phyloP scores from a whole-genome alignment of 768 basidiomycete species.

The Multifurca ochricompacta region DNA sequence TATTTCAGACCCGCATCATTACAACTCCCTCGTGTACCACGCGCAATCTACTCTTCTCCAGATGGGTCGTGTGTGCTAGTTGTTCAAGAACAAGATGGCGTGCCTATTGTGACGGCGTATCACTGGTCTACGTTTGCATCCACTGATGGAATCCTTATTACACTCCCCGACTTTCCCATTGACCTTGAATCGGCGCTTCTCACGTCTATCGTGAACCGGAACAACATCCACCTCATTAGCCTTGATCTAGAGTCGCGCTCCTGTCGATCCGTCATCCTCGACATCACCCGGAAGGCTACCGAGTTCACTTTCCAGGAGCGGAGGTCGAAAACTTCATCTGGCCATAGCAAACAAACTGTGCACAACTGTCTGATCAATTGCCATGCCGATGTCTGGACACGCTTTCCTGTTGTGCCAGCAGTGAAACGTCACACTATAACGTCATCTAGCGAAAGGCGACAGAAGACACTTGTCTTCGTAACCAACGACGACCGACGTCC shows the following conservation, averaged over 20 bases:
- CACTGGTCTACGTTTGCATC: conserved; percentile 55
- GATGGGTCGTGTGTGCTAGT: conserved; percentile 48
- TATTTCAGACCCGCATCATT: conserved; percentile 41
- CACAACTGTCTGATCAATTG: conserved; percentile 32
- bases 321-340: conserved; percentile 23
- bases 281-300: conserved; percentile 48
- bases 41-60: conserved; percentile 38
- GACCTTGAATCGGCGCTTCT: conserved; percentile 25
- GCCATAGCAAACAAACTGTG: conserved; percentile 22
- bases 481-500: conserved; percentile 31
- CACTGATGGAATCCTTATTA: conserved; percentile 34
- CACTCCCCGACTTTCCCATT: conserved; percentile 25
- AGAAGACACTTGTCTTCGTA: conserved; percentile 37
- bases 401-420: conserved; percentile 11
- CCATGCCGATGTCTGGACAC: conserved; percentile 10
- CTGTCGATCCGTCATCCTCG: conserved; percentile 40
- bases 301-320: conserved; percentile 49
- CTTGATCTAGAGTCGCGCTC: conserved; percentile 30
- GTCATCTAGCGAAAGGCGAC: conserved; percentile 24
- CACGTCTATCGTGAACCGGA: conserved; percentile 40
- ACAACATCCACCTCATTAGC: conserved; percentile 36
- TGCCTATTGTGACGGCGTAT: conserved; percentile 31
- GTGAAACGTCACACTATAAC: conserved; percentile 11
- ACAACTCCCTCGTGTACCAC: conserved; percentile 31
- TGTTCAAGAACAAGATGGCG: conserved; percentile 20